Evolutionary conservation across 768 basidiomycete species (phyloP), one percentile per base, ranked within the genome.

Genomic region (Hygrocybe coccinea): DNA sequence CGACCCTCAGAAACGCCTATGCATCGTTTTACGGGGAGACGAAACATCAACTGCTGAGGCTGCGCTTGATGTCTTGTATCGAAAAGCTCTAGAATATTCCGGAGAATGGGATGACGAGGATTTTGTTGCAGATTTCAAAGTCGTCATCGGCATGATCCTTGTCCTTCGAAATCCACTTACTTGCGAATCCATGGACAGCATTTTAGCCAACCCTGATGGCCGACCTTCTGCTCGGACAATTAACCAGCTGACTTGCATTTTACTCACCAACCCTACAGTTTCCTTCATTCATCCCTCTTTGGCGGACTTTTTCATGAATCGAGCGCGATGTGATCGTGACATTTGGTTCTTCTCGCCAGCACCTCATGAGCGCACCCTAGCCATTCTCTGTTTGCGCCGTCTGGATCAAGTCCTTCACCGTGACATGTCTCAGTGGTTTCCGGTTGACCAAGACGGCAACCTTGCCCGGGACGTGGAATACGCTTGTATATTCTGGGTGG

Each of bases 161-260:
- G 54, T 55, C 5, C 44, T 46, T 45, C 45, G 47, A 33, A 55
- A 55, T 22, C 54, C 54, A n/a, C 45, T 55, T 11, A 21, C 54
- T 10, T 21, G 44, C 19, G 29, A 35, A 10, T 21, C 54, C 7
- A 55, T 55, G 11, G 54, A 55, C 17, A 37, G 17, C 7, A 25
- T 55, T 21, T 33, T 55, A 10, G 21, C 33, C 25, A 36, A 46
- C 54, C 14, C 11, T 35, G 45, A 44, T n/a, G 11, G 25, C 35
- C n/a, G 33, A 35, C 41, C 19, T 36, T 36, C 54, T 36, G 12
- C 36, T 47, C 22, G 45, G 45, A 44, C 43, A 17, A 44, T 36
- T 46, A 46, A n/a, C 44, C 37, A 7, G 21, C 47, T 21, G 44
- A 55, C 25, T 36, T 34, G 17, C 12, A 17, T 22, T 33, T 33